Evolutionary conservation across 441 rosid genomes (phyloP), one percentile per base, ranked within the genome.

Genomic region (Sinapis alba): DNA sequence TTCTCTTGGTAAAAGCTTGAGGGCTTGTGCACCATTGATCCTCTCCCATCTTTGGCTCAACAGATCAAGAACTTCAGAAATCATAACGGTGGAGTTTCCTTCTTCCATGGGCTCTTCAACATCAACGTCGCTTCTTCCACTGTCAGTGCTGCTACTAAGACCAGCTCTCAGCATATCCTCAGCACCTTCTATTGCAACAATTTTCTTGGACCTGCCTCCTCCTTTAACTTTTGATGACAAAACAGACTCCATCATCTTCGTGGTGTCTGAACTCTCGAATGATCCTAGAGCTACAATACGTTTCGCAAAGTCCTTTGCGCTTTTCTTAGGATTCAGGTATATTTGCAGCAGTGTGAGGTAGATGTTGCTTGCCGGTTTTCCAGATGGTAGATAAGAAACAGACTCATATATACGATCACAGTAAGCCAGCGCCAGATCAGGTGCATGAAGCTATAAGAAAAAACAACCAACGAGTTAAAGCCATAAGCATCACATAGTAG

Each of bases 1-100:
- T 82, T 96, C 98, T 73, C 90, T 90, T 1, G 99, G 99, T 78
- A 96, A 85, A 69, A 96, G 95, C 86, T 85, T 90, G 23, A 96
- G 93, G 28, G 99, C 98, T 83, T 92, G 99, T 71, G 95, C 98
- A 73, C 99, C 99, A 72, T 94, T 92, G 79, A 96, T 88, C 84
- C 96, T 88, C 77, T 92, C 98, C 99, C 99, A 96, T 75, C 96
- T 85, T 83, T 74, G 90, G 80, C 96, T 85, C 84, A 96, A 86
- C 75, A 96, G 81, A 89, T 96, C 95, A 57, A 94, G 94, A 47
- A 90, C 97, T 85, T 96, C 89, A 73, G 92, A 91, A 41, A 90
- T 85, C 98, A 96, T 96, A 69, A 94, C 90, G 56, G 79, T 81
- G 51, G 98, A 88, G 74, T 79, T 87, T 68, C 90, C 96, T 83